Percentiles rank a stretch among this genome's conserved stretches.
Evolutionary conservation across 805 yeast species (phyloP).

Genomic region (Ogataea pignaliae): DNA sequence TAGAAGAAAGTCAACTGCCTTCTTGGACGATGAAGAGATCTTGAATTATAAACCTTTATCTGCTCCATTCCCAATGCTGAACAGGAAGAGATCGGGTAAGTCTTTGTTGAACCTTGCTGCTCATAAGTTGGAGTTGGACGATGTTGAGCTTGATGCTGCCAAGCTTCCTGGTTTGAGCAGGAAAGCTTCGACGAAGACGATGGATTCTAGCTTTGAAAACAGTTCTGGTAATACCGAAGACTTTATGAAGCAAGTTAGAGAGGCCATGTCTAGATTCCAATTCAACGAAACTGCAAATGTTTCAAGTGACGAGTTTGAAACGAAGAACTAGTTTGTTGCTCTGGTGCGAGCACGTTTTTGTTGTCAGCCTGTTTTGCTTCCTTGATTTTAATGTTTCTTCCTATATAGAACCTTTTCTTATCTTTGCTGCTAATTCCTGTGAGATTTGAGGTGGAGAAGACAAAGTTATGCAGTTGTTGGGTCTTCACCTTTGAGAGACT

Average conservation of each 20-base stretch:
- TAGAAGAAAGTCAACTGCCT: constrained; percentile 21
- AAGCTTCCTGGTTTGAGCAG: constrained; percentile 32
- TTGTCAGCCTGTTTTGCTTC: neutral
- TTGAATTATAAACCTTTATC: constrained; percentile 40
- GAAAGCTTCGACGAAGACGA: constrained; percentile 24
- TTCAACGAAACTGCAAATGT: constrained; percentile 38
- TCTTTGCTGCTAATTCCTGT: too few relatives aligned
- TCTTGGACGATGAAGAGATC: constrained; percentile 31
- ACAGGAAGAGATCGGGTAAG: constrained; percentile 70
- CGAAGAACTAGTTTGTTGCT: constrained; percentile 24
- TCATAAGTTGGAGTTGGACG: constrained; percentile 60
- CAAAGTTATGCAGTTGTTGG: too few relatives aligned
- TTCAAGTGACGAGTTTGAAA: constrained; percentile 56
- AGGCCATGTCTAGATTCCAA: constrained; percentile 35
- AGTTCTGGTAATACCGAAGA: constrained; percentile 19
- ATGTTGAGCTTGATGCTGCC: constrained; percentile 45
- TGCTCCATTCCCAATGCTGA: constrained; percentile 34
- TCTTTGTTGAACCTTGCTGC: constrained; percentile 67
- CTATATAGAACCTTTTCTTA: neutral
- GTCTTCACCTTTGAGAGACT: too few relatives aligned
- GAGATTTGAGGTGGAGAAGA: too few relatives aligned
- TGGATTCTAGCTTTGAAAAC: constrained; percentile 16
- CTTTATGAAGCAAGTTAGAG: constrained; percentile 38
- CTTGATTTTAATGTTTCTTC: neutral
- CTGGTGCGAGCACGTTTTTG: neutral